A percentile compares a stretch with the other conserved stretches of the same genome.
These are phyloP conservation scores for Agaricus blazei DNA, from an alignment of 768 basidiomycete species.

Conservation along the genomic window DNA sequence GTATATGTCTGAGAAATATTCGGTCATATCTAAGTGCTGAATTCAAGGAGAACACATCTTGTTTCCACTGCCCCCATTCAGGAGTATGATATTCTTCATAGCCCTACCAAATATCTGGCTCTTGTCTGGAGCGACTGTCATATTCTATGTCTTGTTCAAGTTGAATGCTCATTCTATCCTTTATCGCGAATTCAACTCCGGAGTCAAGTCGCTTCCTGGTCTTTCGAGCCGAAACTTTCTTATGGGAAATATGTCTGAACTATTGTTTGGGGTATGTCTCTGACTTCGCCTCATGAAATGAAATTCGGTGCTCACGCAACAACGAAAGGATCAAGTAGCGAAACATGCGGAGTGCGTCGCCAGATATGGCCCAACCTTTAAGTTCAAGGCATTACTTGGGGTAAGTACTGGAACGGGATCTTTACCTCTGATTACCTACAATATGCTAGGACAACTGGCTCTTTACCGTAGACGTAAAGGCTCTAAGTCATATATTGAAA, in stretches of 20 bases:
- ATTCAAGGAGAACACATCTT: no score
- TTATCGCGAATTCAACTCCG: slow-evolving; percentile 10
- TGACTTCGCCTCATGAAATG: neutral
- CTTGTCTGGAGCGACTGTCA: neutral
- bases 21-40: no score
- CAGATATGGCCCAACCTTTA: slow-evolving; percentile 43
- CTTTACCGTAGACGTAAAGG: slow-evolving; percentile 56
- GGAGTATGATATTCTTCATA: neutral
- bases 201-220: slow-evolving; percentile 11
- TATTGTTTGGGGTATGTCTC: neutral
- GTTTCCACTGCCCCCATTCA: no score
- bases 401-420: slow-evolving; percentile 23
- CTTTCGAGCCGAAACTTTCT: neutral
- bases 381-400: slow-evolving; percentile 37
- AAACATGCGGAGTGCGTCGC: slow-evolving; percentile 35
- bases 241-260: slow-evolving; percentile 2
- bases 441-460: slow-evolving; percentile 29
- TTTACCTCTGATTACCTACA: neutral
- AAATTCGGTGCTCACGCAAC: neutral
- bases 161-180: neutral
- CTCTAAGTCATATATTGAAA: slow-evolving; percentile 58
- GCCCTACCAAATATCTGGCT: neutral
- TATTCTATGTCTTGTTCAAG: neutral
- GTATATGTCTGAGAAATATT: no score
- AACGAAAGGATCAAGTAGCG: slow-evolving; percentile 14